phyloP scores from a whole-genome alignment of 805 yeast genomes.

The Millerozyma acaciae region DNA sequence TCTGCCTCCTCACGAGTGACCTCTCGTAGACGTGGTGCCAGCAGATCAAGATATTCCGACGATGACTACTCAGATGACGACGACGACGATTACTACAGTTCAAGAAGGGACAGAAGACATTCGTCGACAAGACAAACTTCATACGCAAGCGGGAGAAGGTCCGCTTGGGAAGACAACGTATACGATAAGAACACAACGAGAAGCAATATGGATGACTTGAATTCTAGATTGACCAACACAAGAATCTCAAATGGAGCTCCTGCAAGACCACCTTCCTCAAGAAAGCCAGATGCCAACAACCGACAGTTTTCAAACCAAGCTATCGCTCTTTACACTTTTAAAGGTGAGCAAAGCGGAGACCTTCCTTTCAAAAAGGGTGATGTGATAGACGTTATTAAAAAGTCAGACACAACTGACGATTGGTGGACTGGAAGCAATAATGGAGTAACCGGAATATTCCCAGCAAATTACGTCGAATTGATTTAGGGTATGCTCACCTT shows the following conservation, averaged over 20 bases:
- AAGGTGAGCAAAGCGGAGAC: constrained; percentile 93
- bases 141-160: constrained; percentile 24
- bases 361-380: constrained; percentile 93
- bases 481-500: too few relatives aligned
- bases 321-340: constrained; percentile 81
- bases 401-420: constrained; percentile 85
- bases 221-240: constrained; percentile 31
- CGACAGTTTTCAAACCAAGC: constrained; percentile 61
- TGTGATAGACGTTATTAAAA: constrained; percentile 78
- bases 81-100: constrained; percentile 33
- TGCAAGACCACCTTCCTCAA: constrained; percentile 34
- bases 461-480: constrained; percentile 93
- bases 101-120: constrained; percentile 16
- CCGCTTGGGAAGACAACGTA: constrained; percentile 82
- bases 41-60: constrained; percentile 22
- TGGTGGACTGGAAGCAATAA: constrained; percentile 98
- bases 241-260: constrained; percentile 25
- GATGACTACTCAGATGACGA: constrained; percentile 37
- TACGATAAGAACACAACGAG: constrained; percentile 52
- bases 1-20: constrained; percentile 31
- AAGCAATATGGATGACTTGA: constrained; percentile 28
- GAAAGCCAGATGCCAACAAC: constrained; percentile 37
- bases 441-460: constrained; percentile 88
- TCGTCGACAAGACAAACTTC: constrained; percentile 8
- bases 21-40: constrained; percentile 7